phyloP scores from a whole-genome alignment of 805 yeast species.

The Wickerhamomyces mucosus region DNA sequence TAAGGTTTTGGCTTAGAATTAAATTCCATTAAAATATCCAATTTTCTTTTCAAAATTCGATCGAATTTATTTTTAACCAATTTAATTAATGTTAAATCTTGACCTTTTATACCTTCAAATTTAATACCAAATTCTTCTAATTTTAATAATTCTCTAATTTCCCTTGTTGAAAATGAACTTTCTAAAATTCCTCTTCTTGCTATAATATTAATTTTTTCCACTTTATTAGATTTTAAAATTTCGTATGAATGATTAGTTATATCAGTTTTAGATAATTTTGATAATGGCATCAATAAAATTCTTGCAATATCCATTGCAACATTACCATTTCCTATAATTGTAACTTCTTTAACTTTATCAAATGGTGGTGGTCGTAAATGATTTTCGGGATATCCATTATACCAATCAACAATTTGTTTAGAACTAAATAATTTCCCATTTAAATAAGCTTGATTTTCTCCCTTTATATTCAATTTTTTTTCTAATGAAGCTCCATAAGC shows the following conservation, averaged over 20 bases:
- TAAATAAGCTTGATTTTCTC: conserved; percentile 29
- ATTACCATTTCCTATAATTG: conserved; percentile 93
- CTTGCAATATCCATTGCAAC: conserved; percentile 91
- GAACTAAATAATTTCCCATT: conserved; percentile 64
- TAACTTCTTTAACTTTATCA: conserved; percentile 49
- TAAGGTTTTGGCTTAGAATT: conserved; percentile 18
- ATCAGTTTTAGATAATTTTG: conserved; percentile 63
- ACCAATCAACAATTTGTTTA: conserved; percentile 89
- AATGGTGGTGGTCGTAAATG: conserved; percentile 41
- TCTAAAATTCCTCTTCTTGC: conserved; percentile 84
- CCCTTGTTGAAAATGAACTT: conserved; percentile 88
- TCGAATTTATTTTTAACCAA: conserved; percentile 56
- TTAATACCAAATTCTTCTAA: conserved; percentile 38
- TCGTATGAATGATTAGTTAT: conserved; percentile 53
- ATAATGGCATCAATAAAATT: conserved; percentile 51
- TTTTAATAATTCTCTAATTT: conserved; percentile 74
- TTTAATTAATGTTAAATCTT: conserved; percentile 30
- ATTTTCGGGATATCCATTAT: conserved; percentile 76
- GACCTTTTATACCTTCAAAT: conserved; percentile 37
- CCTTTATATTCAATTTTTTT: conserved; percentile 43
- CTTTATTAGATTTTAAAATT: conserved; percentile 38
- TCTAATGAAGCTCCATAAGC: conserved; percentile 77
- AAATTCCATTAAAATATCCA: conserved; percentile 37
- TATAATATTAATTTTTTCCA: conserved; percentile 60
- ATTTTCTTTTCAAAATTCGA: conserved; percentile 41